These are phyloP conservation scores for Leccinum subgranulosum DNA, from an alignment of 768 basidiomycete genomes.

Conservation along the genomic window DNA sequence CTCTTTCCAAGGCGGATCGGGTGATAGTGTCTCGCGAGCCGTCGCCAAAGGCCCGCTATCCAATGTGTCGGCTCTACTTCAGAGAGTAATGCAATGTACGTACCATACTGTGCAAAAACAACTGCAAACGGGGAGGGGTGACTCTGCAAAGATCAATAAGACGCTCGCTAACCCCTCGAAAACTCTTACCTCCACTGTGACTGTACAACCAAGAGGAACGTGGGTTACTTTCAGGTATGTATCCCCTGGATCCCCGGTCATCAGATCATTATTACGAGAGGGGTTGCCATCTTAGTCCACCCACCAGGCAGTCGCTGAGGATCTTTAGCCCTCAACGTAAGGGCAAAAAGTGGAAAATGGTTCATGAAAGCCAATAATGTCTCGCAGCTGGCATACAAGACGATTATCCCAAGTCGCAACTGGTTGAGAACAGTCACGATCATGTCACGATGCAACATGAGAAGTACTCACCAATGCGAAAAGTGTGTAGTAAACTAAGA, in stretches of 20 bases:
- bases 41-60: conserved; percentile 47
- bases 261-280: not conserved
- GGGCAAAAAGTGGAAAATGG: conserved; percentile 86
- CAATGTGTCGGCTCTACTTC: not conserved
- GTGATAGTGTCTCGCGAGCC: conserved; percentile 54
- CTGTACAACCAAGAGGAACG: conserved; percentile 22
- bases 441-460: not conserved
- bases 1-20: conserved; percentile 51
- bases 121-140: conserved; percentile 48
- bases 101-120: conserved; percentile 60
- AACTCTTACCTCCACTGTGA: conserved; percentile 20
- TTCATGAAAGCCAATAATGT: conserved; percentile 78
- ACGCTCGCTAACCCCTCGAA: not conserved
- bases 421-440: conserved; percentile 22
- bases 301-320: conserved; percentile 78
- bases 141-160: conserved; percentile 37
- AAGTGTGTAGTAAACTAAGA: conserved; percentile 79
- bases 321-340: conserved; percentile 83
- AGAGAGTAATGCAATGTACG: conserved; percentile 5
- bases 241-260: conserved; percentile 18
- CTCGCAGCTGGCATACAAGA: conserved; percentile 60
- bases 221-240: conserved; percentile 26
- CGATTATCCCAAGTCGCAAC: conserved; percentile 53
- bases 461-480: conserved; percentile 59
- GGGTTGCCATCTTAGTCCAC: not conserved